phyloP scores from a whole-genome alignment of 2,329 filamentous ascomycete genomes.

The Xylariaceae sp. region DNA sequence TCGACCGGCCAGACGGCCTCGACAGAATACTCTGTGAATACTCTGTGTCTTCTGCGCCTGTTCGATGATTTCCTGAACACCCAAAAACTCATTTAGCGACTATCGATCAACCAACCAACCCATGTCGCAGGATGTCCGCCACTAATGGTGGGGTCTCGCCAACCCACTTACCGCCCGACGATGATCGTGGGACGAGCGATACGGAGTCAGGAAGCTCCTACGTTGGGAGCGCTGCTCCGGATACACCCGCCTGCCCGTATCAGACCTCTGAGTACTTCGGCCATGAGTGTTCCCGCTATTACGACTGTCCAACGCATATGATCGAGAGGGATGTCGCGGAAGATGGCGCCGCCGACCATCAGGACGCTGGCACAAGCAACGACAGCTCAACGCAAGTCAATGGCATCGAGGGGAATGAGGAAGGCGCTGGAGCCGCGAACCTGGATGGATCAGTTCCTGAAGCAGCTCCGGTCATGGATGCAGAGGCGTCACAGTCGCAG shows the following conservation, averaged over 20 bases:
- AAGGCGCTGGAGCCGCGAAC: not conserved
- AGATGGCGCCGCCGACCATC: constrained; percentile 4
- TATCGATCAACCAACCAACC: constrained; percentile 15
- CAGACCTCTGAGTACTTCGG: constrained; percentile 43
- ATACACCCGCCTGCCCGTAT: constrained; percentile 41
- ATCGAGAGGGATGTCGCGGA: constrained; percentile 41
- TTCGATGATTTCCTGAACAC: constrained; percentile 11
- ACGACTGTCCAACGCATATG: constrained; percentile 53
- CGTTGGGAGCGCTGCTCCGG: constrained; percentile 38
- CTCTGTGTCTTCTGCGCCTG: not conserved
- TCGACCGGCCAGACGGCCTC: not conserved
- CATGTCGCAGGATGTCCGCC: constrained; percentile 19
- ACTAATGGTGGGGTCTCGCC: constrained; percentile 1
- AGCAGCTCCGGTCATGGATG: constrained; percentile 1
- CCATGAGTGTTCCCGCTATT: constrained; percentile 50
- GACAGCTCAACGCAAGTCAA: not conserved
- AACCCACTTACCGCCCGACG: constrained; percentile 3
- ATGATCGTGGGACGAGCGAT: constrained; percentile 17
- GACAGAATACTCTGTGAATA: not conserved
- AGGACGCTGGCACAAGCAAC: constrained; percentile 2
- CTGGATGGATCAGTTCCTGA: not conserved
- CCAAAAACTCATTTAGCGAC: constrained; percentile 1
- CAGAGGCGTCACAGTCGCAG: not conserved
- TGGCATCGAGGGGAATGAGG: not conserved
- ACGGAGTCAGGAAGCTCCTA: constrained; percentile 44